Evolutionary conservation across 345 rosid species (phyloP).

Genomic region (Ceriops decandra): DNA sequence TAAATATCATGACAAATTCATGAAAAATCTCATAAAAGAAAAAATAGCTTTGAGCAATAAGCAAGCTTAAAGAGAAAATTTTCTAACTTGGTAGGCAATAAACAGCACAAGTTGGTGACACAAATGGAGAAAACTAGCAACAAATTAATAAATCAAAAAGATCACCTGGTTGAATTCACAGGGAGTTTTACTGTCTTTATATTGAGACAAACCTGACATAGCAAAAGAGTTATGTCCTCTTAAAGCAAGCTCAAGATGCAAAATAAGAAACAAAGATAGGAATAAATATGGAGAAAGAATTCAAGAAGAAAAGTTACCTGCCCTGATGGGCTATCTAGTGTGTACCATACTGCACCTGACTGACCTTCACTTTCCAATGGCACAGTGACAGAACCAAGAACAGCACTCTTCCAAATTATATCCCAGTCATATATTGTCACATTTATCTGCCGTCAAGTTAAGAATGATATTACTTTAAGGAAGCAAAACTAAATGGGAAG

Average conservation of each 20-base stretch:
- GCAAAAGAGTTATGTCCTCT: slow-evolving; percentile 14
- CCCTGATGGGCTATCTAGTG: slow-evolving; percentile 89
- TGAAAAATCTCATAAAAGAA: too few species aligned
- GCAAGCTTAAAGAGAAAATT: neutral
- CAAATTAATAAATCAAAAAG: slow-evolving; percentile 9
- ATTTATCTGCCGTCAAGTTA: slow-evolving; percentile 52
- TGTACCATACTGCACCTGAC: slow-evolving; percentile 82
- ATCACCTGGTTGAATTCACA: slow-evolving; percentile 63
- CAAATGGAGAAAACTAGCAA: slow-evolving; percentile 8
- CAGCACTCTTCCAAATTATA: slow-evolving; percentile 97
- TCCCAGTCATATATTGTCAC: slow-evolving; percentile 99
- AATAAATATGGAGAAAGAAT: slow-evolving; percentile 9
- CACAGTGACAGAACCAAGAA: slow-evolving; percentile 90
- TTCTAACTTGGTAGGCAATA: slow-evolving; percentile 1
- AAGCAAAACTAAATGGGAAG: neutral
- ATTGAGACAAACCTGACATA: slow-evolving; percentile 86
- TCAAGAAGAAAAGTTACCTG: slow-evolving; percentile 52
- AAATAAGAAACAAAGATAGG: neutral
- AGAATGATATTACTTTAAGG: slow-evolving; percentile 4
- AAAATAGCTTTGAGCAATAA: too few species aligned
- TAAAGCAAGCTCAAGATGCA: slow-evolving; percentile 5
- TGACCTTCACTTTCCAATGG: slow-evolving; percentile 85
- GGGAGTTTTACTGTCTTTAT: slow-evolving; percentile 66
- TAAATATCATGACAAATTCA: too few species aligned
- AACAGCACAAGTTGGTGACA: neutral